Base-by-base conservation (phyloP, 2,329 filamentous ascomycete genomes). In the Aspergillus costaricaensis region DNA sequence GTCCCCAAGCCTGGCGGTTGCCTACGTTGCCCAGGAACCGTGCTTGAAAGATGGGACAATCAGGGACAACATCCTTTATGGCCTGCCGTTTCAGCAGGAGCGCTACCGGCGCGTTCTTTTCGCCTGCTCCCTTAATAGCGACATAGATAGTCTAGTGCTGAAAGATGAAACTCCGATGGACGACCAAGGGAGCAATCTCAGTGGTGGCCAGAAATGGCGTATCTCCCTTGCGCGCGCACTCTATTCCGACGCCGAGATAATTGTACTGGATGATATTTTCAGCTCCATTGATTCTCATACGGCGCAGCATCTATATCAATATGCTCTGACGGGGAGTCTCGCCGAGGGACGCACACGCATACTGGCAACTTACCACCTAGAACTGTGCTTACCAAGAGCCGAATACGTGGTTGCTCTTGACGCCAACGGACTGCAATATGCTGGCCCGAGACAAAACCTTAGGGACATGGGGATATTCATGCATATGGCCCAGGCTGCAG, bases 211-310 rank as follows among this genome's bases (percentile, higher is more conserved):
- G n/a, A 30, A 44, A 9, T 55, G 53, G 53, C 53, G 53, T 2
- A 32, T 55, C 14, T 55, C 53, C 2, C 39, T 55, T 1, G 53
- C 53, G 1, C 53, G 53, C 19, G 53, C 53, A 1, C 53, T 55
- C 3, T 55, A 55, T 23, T 55, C 53, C 6, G 14, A 19, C 10
- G 53, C 39, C 25, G n/a, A 47, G 39, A 30, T 47, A 8, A 27
- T 55, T 12, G 53, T 55, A 1, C 19, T 55, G n/a, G 53, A 55
- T 36, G 53, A 55, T 21, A 55, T 55, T 23, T 55, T 55, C 39
- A 55, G 53, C 25, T 55, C 53, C n/a, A 55, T 55, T 25, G 53
- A 55, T 21, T 14, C 53, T 14, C 53, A 55, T 12, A 55, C 53
- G 12, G 53, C 53, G 23, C 53, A 55, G n/a, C 53, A 55, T 30